phyloP scores from a whole-genome alignment of 371 early-diverging fungal genomes.

The Mortierella sp. region DNA sequence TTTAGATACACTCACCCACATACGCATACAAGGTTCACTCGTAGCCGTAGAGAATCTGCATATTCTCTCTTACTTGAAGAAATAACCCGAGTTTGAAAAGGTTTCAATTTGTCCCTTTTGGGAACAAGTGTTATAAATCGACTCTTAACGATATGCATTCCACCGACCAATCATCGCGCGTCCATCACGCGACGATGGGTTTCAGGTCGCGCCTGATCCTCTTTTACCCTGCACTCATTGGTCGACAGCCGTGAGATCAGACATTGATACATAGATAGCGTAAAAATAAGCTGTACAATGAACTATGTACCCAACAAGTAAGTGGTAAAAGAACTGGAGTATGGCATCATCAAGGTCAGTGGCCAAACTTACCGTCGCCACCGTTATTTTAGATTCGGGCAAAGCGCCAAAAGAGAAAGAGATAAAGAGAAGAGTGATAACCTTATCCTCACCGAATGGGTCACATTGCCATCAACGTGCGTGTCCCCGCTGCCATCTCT shows the following conservation, averaged over 20 bases:
- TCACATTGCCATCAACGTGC: background rate
- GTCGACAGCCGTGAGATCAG: background rate
- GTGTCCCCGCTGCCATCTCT: background rate
- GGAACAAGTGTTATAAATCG: background rate
- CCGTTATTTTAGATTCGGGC: background rate
- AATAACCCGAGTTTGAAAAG: background rate
- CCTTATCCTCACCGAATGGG: background rate
- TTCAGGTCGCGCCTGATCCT: slow-evolving; percentile 6
- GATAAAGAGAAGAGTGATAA: background rate
- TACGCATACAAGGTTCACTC: no score
- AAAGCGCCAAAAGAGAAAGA: background rate
- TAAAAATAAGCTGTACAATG: background rate
- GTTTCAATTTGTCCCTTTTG: slow-evolving; percentile 1
- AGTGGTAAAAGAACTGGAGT: background rate
- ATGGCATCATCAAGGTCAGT: background rate
- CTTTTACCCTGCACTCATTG: background rate
- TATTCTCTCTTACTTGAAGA: background rate
- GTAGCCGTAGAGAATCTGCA: background rate
- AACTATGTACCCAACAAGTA: background rate
- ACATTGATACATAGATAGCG: background rate
- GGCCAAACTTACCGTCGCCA: background rate
- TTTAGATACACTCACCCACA: background rate
- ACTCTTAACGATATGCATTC: background rate
- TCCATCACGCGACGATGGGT: slow-evolving; percentile 1
- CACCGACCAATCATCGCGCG: slow-evolving; percentile 1